Base-by-base conservation (phyloP, 257 asterid species). In the Nicotiana benthamiana region DNA sequence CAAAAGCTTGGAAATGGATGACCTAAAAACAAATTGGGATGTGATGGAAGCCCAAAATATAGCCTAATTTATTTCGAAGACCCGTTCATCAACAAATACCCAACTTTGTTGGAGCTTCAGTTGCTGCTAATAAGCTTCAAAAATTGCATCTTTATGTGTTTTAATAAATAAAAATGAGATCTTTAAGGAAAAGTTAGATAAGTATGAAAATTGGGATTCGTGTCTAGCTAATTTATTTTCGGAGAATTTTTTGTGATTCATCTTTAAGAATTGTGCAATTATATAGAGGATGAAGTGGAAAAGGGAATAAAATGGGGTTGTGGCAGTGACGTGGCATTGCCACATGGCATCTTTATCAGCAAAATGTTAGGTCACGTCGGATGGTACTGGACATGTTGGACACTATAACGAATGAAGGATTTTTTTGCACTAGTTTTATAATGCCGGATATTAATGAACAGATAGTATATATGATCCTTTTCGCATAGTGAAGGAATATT, bases 51-150 rank as follows among this genome's bases (percentile, higher is more conserved):
- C 93, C 62, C 89, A 79, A 62, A 90, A 94, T 76, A 86, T 94
- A 5, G 96, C 97, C 48, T 36, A 36, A 36, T 6, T 95, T 89
- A 84, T 94, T 94, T 34, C 97, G 97, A 48, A 82, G 97, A 20
- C 97, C n/a, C 83, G 97, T 94, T 83, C 98, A 92, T 82, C 97
- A 94, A 81, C 93, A 96, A 4, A 94, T 94, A 22, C 97, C 97
- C 86, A 94, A 94, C 86, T 94, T 94, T 60, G 53, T 85, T 20
- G 95, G 93, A 6, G 93, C 97, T 30, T 51, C 87, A 34, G 16
- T 83, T 60, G 95, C 95, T 66, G 96, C 97, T 62, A 28, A 28
- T n/a, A n/a, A 89, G 79, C 97, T 93, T 84, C 82, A 68, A 65
- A 65, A 48, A 65, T n/a, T 65, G 20, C 75, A 65, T 66, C 17